A percentile compares a stretch with the other conserved stretches of the same genome.
phyloP scores from a whole-genome alignment of 1,139 yeast species.

The Suhomyces terraborum region DNA sequence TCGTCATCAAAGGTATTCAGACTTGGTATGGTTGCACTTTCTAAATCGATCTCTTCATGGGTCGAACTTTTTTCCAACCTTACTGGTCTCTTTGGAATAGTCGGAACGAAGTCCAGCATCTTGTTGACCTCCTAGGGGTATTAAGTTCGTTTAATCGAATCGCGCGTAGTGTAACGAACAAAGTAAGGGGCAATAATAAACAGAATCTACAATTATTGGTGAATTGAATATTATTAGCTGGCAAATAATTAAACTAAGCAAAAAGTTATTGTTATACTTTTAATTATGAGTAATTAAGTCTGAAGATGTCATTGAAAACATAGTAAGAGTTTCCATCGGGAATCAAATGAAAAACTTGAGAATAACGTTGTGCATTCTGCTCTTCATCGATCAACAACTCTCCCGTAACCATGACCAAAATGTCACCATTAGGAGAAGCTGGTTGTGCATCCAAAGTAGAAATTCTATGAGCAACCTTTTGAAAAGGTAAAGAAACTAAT shows the following conservation, averaged over 20 bases:
- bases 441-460: constrained; percentile 98
- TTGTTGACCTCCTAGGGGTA: not conserved
- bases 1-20: not conserved
- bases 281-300: constrained; percentile 70
- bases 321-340: constrained; percentile 91
- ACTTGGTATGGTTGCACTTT: not conserved
- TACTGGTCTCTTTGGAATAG: constrained; percentile 2
- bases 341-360: constrained; percentile 95
- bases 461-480: constrained; percentile 88
- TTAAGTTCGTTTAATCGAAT: not conserved
- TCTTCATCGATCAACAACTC: constrained; percentile 92
- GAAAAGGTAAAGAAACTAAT: constrained; percentile 82
- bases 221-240: not conserved
- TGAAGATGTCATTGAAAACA: constrained; percentile 94
- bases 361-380: constrained; percentile 90
- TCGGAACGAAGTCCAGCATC: constrained; percentile 2
- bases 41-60: not conserved
- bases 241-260: constrained; percentile 1
- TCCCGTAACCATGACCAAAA: constrained; percentile 97
- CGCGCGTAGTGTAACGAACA: constrained; percentile 1
- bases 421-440: constrained; percentile 90
- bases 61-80: not conserved
- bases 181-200: not conserved
- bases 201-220: not conserved
- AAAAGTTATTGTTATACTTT: not conserved